Evolutionary conservation across 805 yeast species (phyloP), one percentile per base, ranked within the genome.

Genomic region (Cyberlindnera veronae): DNA sequence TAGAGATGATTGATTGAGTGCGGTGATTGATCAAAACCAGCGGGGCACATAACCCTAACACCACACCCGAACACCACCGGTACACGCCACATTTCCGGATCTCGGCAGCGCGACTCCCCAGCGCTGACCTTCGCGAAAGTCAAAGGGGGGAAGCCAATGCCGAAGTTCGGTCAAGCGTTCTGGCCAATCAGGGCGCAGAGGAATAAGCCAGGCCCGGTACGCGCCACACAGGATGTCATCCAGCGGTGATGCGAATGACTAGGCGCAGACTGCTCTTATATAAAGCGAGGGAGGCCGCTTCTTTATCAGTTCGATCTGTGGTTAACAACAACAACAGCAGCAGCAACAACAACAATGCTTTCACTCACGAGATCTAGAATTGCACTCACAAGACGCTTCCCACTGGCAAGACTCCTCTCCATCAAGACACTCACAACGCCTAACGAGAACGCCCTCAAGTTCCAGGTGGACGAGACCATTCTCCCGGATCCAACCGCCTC

Each of bases 401-500:
- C 29, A n/a, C 18, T 30, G 17, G 27, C 38, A 4, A 48, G 58
- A 45, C 36, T 16, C 13, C 46, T 54, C 7, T 51, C 57, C 3
- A 60, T 69, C 32, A 66, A 72, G 47, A 66, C 87, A 0, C 55
- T 73, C 15, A 67, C 81, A 2, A 84, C 93, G 0, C 93, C 93
- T 12, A 83, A 83, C 54, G 85, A 79, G 38, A 79, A 84, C 58
- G 89, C 93, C 1, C 62, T 84, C 40, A 84, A 84, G 55, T 84
- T 81, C 55, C 66, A 81, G 54, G 15, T 58, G 49, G 48, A 60
- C 61, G 40, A 51, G 50, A 31, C 66, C 61, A 52, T 82, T 15
- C 33, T 54, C 3, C 38, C 42, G 8, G 44, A 46, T 7, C 44
- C 47, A 16, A 34, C 33, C 20, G 32, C 41, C 4, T 54, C 59